Conservation (phyloP, 2,329 filamentous ascomycete species). For the Arthrobotrys pseudoclavata region DNA sequence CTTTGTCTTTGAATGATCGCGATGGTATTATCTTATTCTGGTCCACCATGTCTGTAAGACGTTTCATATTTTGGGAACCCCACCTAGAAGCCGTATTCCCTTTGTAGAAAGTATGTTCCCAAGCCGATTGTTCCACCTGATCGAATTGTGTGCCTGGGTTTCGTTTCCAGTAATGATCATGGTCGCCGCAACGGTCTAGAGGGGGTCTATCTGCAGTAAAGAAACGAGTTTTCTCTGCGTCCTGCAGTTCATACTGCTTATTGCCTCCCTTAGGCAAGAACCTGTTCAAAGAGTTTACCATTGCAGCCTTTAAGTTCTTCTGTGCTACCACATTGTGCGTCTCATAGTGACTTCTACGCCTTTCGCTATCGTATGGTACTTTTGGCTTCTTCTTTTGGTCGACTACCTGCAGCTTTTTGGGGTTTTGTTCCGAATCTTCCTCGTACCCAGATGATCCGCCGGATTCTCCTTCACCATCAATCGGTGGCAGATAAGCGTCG, state of each 20-base stretch:
- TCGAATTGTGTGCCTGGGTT: not conserved
- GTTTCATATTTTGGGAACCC: not conserved
- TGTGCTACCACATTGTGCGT: not conserved
- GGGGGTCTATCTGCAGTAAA: not conserved
- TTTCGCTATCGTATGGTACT: not conserved
- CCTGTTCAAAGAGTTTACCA: conserved; percentile 6
- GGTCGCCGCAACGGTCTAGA: too few relatives aligned
- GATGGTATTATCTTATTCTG: not conserved
- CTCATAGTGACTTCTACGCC: not conserved
- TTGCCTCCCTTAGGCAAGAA: not conserved
- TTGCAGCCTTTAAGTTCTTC: not conserved
- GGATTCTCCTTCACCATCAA: not conserved
- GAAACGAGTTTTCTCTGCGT: not conserved
- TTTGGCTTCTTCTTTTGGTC: not conserved
- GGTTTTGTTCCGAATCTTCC: not conserved
- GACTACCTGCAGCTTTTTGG: not conserved
- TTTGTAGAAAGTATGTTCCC: not conserved
- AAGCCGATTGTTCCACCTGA: not conserved
- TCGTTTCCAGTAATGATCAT: not conserved
- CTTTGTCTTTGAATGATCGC: not conserved
- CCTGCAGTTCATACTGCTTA: not conserved
- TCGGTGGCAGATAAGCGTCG: not conserved
- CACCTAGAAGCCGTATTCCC: conserved; percentile 1
- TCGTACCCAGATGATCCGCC: not conserved
- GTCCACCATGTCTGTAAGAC: not conserved